Percentiles rank a stretch among this genome's conserved stretches.
Conservation (phyloP, 2,329 filamentous ascomycete genomes). For the Sporothrix euskadiensis region DNA sequence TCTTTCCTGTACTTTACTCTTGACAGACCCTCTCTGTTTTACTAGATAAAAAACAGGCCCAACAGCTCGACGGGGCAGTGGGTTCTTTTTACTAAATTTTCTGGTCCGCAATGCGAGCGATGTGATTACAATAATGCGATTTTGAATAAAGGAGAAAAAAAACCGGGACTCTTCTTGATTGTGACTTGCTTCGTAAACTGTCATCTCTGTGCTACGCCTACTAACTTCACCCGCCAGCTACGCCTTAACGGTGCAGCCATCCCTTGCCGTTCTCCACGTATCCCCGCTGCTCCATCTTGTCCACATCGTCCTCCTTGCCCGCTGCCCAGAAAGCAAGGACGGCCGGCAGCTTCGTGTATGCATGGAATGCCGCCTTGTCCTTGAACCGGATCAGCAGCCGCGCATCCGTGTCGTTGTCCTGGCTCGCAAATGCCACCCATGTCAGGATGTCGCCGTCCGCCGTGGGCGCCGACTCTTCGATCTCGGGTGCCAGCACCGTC, state of each 20-base stretch:
- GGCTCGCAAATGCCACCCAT: constrained; percentile 37
- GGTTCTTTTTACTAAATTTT: background rate
- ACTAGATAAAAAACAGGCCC: constrained; percentile 12
- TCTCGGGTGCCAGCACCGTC: constrained; percentile 26
- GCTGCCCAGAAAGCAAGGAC: constrained; percentile 38
- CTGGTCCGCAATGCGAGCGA: background rate
- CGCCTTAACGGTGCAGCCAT: constrained; percentile 37
- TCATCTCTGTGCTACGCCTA: background rate
- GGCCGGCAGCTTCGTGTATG: constrained; percentile 35
- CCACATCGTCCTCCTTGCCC: constrained; percentile 35
- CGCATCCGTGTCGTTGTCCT: constrained; percentile 38
- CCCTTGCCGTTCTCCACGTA: constrained; percentile 41
- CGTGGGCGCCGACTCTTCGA: constrained; percentile 27
- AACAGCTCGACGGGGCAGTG: background rate
- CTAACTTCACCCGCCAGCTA: background rate
- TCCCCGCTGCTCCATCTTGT: constrained; percentile 37
- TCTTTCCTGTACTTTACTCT: background rate
- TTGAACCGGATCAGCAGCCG: constrained; percentile 38
- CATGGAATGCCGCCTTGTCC: constrained; percentile 36
- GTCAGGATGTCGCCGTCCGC: constrained; percentile 34
- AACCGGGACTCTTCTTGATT: no score
- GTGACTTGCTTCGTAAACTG: background rate
- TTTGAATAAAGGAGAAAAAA: no score
- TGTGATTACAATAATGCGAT: no score
- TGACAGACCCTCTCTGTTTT: background rate